Percentiles rank a stretch among this genome's conserved stretches.
Evolutionary conservation across 805 yeast genomes (phyloP).

Genomic region (Spathaspora girioi): DNA sequence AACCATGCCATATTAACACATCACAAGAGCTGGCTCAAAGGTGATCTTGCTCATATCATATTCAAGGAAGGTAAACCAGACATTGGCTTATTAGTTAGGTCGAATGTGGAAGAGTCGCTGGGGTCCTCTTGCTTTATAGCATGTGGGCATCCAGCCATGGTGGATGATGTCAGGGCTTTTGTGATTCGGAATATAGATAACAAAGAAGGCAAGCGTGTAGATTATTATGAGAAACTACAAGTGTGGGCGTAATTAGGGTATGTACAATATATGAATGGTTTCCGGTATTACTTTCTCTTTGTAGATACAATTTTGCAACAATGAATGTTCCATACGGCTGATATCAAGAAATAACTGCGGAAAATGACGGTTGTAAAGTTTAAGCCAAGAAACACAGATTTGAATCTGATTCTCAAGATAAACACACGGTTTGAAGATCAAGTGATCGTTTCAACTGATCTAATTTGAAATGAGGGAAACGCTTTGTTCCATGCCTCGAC

Average conservation of each 20-base stretch:
- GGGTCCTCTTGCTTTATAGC: conserved; percentile 52
- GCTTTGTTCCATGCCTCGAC: neutral
- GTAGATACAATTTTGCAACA: neutral
- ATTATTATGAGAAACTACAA: conserved; percentile 70
- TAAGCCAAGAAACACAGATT: neutral
- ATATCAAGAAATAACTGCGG: neutral
- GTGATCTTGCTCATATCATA: conserved; percentile 21
- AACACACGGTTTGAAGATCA: neutral
- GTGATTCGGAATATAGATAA: conserved; percentile 41
- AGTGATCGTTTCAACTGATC: neutral
- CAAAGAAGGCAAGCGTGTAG: conserved; percentile 44
- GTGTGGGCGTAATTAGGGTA: conserved; percentile 46
- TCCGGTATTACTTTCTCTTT: neutral
- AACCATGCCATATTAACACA: neutral
- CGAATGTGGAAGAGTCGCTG: conserved; percentile 31
- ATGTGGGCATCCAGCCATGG: conserved; percentile 64
- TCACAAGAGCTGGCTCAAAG: neutral
- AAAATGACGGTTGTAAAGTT: neutral
- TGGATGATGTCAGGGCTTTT: conserved; percentile 50
- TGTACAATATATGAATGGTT: neutral
- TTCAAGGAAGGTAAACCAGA: conserved; percentile 49
- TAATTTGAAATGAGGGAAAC: neutral
- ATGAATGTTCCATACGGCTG: too few relatives aligned
- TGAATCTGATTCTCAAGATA: neutral
- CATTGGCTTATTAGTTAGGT: conserved; percentile 33